Evolutionary conservation across 495 filamentous ascomycete species (phyloP), one percentile per base, ranked within the genome.

Genomic region (Melanomma pulvis-pyrius): DNA sequence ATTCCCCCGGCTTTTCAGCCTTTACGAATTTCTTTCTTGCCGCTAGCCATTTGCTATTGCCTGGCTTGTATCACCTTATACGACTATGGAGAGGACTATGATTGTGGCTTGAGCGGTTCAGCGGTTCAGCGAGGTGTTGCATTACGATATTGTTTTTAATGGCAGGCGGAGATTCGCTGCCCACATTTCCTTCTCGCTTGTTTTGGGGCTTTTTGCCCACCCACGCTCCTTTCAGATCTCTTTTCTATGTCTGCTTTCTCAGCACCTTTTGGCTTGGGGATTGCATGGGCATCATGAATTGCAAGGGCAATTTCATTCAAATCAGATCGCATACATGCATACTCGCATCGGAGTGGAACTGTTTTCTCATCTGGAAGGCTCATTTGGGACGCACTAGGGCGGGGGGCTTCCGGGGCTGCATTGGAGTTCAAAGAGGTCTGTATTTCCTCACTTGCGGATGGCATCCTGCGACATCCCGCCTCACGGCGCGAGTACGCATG

Each of bases 11-110:
- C 65, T 68, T 24, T 28, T 22, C 60, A 63, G 65, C 65, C 65
- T 60, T 63, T 36, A 68, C 65, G 65, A 68, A 25, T 63, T 56
- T 68, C 25, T 34, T 63, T 59, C 15, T 22, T 21, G 29, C 5
- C 12, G 15, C 7, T 50, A 9, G 48, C 48, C 48, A 28, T 17
- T 44, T 44, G 19, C 25, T n/a, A 50, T 2, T 50, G 48, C 21
- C n/a, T 50, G 25, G 25, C 48, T n/a, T 50, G 48, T 50, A 28
- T 24, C 22, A 50, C 21, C 25, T 50, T 17, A 8, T 17, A 50
- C 19, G 48, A 25, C 25, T 50, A 6, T 12, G 48, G 25, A 24
- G 22, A 50, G 22, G 4, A 19, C 25, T 50, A n/a, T 25, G 7
- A 4, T 50, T 50, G 48, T 24, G 22, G 48, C 25, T 50, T 50